A percentile compares a stretch with the other conserved stretches of the same genome.
Conservation (phyloP, 2,329 filamentous ascomycete species). For the Pseudogymnoascus sp. region DNA sequence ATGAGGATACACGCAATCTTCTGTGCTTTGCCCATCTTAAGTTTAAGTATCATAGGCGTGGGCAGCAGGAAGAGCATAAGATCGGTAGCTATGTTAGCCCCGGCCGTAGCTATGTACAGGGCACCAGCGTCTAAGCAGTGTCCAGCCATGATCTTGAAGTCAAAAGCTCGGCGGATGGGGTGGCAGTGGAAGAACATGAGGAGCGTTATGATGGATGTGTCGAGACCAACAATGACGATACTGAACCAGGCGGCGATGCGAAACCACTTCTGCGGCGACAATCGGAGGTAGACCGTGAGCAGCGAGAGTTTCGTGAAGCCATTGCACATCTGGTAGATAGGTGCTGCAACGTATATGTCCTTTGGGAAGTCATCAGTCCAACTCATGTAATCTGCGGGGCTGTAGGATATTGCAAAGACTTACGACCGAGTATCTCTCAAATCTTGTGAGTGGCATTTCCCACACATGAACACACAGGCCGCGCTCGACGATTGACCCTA, state of each 20-base stretch:
- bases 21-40: slow-evolving; percentile 39
- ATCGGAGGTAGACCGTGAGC: slow-evolving; percentile 32
- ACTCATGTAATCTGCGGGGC: not conserved
- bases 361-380: not conserved
- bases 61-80: slow-evolving; percentile 40
- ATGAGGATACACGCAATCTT: slow-evolving; percentile 39
- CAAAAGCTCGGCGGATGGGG: slow-evolving; percentile 30
- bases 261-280: slow-evolving; percentile 32
- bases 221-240: slow-evolving; percentile 26
- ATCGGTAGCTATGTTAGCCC: slow-evolving; percentile 40
- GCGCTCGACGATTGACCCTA: slow-evolving; percentile 1
- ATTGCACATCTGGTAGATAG: slow-evolving; percentile 31
- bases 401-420: not conserved
- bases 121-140: slow-evolving; percentile 39
- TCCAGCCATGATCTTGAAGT: slow-evolving; percentile 25
- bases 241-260: slow-evolving; percentile 26
- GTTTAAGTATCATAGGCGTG: slow-evolving; percentile 37
- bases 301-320: slow-evolving; percentile 33
- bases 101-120: slow-evolving; percentile 42
- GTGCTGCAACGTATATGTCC: slow-evolving; percentile 12
- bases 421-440: slow-evolving; percentile 12
- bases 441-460: slow-evolving; percentile 16
- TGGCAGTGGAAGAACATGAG: slow-evolving; percentile 32
- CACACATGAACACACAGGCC: slow-evolving; percentile 15
- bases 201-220: slow-evolving; percentile 30